Percentiles rank a stretch among this genome's conserved stretches.
These are phyloP conservation scores for Chionographis japonica DNA, from an alignment of 106 monocot species.

Conservation along the genomic window DNA sequence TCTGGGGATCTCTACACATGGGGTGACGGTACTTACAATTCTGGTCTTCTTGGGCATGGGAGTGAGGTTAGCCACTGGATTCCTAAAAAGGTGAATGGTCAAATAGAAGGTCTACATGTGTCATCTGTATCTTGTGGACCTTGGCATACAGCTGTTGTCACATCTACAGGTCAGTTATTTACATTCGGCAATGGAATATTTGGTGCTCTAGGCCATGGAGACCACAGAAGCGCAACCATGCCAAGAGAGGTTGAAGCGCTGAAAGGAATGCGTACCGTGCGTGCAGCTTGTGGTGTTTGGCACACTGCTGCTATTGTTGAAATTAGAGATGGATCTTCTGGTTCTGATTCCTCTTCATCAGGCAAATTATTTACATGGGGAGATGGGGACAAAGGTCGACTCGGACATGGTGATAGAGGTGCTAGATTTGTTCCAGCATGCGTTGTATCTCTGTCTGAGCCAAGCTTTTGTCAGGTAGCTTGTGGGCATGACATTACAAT, in stretches of 20 bases:
- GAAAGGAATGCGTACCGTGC: conserved; percentile 28
- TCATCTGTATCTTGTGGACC: conserved; percentile 46
- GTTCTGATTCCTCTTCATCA: conserved; percentile 13
- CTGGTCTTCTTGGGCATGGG: conserved; percentile 53
- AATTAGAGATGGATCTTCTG: conserved; percentile 13
- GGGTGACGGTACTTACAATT: conserved; percentile 53
- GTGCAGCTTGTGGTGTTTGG: conserved; percentile 54
- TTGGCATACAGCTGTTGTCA: conserved; percentile 49
- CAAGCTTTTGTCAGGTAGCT: conserved; percentile 36
- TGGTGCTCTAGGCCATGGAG: conserved; percentile 49
- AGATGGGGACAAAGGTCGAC: conserved; percentile 48
- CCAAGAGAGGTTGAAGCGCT: conserved; percentile 48
- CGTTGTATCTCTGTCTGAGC: conserved; percentile 34
- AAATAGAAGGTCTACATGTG: conserved; percentile 46
- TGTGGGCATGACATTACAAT: conserved; percentile 45
- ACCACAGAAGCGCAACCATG: conserved; percentile 22
- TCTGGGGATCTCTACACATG: conserved; percentile 76
- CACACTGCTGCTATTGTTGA: conserved; percentile 51
- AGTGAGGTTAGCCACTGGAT: conserved; percentile 54
- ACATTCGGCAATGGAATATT: conserved; percentile 55
- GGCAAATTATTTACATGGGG: conserved; percentile 51
- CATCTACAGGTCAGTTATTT: conserved; percentile 39
- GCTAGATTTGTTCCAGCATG: conserved; percentile 29
- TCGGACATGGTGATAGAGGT: conserved; percentile 42
- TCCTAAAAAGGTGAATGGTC: conserved; percentile 44